phyloP scores from a whole-genome alignment of 257 asterid genomes.

The Solanum sitiens region DNA sequence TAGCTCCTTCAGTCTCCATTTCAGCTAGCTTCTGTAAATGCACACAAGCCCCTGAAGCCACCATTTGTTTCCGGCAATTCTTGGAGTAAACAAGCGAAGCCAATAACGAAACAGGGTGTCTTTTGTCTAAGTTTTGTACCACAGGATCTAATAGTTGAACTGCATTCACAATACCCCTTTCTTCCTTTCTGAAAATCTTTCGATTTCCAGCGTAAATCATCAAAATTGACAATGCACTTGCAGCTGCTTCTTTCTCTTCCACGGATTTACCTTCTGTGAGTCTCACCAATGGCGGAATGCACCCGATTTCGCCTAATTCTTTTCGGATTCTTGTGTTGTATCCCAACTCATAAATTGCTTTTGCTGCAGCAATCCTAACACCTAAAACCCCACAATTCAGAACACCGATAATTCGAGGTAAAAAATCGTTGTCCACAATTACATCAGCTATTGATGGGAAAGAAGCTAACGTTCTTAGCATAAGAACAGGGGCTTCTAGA shows the following conservation, averaged over 20 bases:
- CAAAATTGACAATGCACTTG: conserved; percentile 39
- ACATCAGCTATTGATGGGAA: conserved; percentile 48
- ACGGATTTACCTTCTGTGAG: conserved; percentile 67
- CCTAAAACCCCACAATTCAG: conserved; percentile 44
- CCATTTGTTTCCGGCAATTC: conserved; percentile 70
- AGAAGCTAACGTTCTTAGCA: conserved; percentile 47
- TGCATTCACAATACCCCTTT: conserved; percentile 38
- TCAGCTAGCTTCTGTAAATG: conserved; percentile 66
- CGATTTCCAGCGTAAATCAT: conserved; percentile 44
- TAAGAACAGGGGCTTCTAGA: conserved; percentile 49
- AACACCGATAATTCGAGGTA: conserved; percentile 32
- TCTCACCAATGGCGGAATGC: conserved; percentile 39
- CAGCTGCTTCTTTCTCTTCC: conserved; percentile 73
- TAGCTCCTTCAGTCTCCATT: conserved; percentile 57
- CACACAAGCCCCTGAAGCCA: conserved; percentile 46
- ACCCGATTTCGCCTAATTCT: conserved; percentile 73
- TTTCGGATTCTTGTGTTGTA: conserved; percentile 42
- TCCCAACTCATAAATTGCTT: conserved; percentile 44
- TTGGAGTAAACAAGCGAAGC: conserved; percentile 40
- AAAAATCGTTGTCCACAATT: conserved; percentile 44
- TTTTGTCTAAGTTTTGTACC: conserved; percentile 36
- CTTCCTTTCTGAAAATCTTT: conserved; percentile 61
- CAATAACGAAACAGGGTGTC: conserved; percentile 28
- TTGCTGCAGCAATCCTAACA: conserved; percentile 58
- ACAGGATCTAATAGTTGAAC: conserved; percentile 56